Base-by-base conservation (phyloP, 1,284 basidiomycete species). In the Ganoderma multipileum region DNA sequence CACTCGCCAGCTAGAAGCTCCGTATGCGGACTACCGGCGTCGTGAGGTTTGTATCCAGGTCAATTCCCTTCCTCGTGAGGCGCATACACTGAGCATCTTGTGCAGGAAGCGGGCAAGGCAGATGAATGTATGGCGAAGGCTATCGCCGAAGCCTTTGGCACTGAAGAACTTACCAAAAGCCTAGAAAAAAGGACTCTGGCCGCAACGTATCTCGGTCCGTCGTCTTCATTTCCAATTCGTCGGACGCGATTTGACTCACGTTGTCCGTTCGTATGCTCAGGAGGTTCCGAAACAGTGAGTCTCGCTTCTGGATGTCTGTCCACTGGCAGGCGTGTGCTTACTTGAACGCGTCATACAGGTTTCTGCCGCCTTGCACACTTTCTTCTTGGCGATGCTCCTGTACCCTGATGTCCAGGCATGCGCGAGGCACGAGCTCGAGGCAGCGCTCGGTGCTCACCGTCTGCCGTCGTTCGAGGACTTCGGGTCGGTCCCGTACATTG, bases 401-500 rank as follows among this genome's bases (percentile, higher is more conserved):
- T 65, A 78, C 59, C 80, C 79, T 0, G 74, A 77, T 4, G 68
- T 78, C 11, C 76, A 77, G 61, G 63, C 66, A 4, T 71, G 71
- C 33, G 79, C 79, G 4, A 77, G 77, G 42, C 68, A 63, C 41
- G 79, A 81, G 63, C 62, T 81, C 38, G 79, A 81, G 61, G 60
- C 54, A 3, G 73, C 77, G 12, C 62, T 79, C 26, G 78, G 78
- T 16, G 14, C 47, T 2, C 66, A 73, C 12, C 68, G 78, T 26
- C 66, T 81, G 7, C 81, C 81, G 0, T 71, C 69, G 3, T 76
- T 81, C 30, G 69, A 68, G 7, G 81, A 82, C 64, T 54, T 74
- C 12, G 66, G 70, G 2, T 61, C 66, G 12, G 63, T 81, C 28
- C 77, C 79, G 0, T 81, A 79, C 65, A 68, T 80, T 16, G 68